phyloP scores from a whole-genome alignment of 2,329 filamentous ascomycete genomes.

The Colletotrichum nymphaeae region DNA sequence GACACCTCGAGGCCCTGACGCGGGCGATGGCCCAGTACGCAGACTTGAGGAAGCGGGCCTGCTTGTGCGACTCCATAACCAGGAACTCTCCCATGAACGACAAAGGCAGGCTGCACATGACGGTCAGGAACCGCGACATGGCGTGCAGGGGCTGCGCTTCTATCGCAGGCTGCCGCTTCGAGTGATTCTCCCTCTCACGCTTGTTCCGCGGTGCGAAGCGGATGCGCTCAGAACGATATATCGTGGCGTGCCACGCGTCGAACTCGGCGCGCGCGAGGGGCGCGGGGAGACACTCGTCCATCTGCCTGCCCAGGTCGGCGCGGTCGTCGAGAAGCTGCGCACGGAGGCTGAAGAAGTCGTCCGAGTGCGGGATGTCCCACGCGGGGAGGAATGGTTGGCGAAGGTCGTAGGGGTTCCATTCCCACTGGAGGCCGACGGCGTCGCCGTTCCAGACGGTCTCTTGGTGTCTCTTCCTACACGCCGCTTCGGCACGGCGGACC shows the following conservation, averaged over 20 bases:
- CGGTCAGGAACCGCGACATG: slow-evolving; percentile 20
- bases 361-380: not conserved
- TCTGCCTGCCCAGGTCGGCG: not conserved
- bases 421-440: slow-evolving; percentile 6
- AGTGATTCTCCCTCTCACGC: not conserved
- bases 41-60: slow-evolving; percentile 13
- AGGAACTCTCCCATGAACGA: slow-evolving; percentile 9
- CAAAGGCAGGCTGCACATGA: slow-evolving; percentile 18
- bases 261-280: slow-evolving; percentile 4
- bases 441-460: not conserved
- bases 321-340: not conserved
- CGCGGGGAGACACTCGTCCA: not conserved
- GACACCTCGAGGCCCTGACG: slow-evolving; percentile 15
- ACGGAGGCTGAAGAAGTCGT: not conserved
- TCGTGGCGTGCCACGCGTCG: slow-evolving; percentile 2
- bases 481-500: not conserved
- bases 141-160: slow-evolving; percentile 3
- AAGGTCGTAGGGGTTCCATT: not conserved
- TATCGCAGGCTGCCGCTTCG: not conserved
- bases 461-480: not conserved
- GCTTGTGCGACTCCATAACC: not conserved
- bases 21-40: slow-evolving; percentile 19
- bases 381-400: not conserved
- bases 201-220: not conserved
- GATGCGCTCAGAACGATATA: slow-evolving; percentile 5